Evolutionary conservation across 345 rosid genomes (phyloP), one percentile per base, ranked within the genome.

Genomic region (Murraya koenigii): DNA sequence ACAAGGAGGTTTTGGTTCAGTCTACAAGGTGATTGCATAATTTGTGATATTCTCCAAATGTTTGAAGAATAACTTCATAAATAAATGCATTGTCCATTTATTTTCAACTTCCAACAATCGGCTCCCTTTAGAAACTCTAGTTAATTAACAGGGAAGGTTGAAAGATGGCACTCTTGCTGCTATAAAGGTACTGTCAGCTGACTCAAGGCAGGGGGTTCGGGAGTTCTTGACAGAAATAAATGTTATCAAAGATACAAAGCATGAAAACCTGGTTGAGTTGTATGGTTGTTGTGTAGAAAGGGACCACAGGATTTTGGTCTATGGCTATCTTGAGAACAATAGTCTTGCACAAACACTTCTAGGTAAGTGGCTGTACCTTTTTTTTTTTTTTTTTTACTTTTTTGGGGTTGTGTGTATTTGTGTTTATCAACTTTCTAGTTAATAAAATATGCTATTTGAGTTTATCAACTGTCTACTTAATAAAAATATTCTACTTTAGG

Each of bases 211-310:
- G 72, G 96, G 96, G 49, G 76, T 86, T 56, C 77, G 81, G 54
- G 94, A 92, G 78, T 92, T 92, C 85, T 81, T 90, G 84, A 87
- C 87, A 13, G 96, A 92, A 76, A 88, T 92, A 83, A 82, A 90
- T 25, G 72, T 78, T n/a, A 90, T 92, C 14, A 81, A 89, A 35
- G 84, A 83, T n/a, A 69, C 86, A 74, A 89, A 88, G 79, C 92
- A 92, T 7, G 86, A 84, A 3, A 87, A 90, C 80, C 81, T 92
- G 83, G 91, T 90, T 75, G 83, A 90, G 78, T 81, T 92, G 84
- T 69, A 68, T 63, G 94, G 96, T 47, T 92, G 87, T 84, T 92
- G 96, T 36, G 87, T 81, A 30, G 96, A 92, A 78, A 90, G 83
- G 74, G 72, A 77, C 66, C 90, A 88, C 79, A 85, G 91, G 75